Base-by-base conservation (phyloP, 331 rosid species). In the Erythrophleum ivorense region DNA sequence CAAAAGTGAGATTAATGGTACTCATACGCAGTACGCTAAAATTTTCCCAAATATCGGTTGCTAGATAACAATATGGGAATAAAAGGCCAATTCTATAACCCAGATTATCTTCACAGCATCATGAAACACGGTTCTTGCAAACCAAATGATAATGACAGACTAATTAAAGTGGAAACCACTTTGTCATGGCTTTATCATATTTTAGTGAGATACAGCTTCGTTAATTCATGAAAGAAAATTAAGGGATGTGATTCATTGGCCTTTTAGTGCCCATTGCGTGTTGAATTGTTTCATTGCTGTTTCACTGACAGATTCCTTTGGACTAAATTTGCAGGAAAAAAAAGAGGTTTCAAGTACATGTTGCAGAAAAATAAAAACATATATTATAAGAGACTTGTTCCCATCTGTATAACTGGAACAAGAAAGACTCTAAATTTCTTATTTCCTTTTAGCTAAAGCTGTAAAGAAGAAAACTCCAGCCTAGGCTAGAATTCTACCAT, bases 201-300 rank as follows among this genome's bases (percentile, higher is more conserved):
- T 15, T 69, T 46, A 70, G 78, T 83, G 84, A 81, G 76, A 80
- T 77, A 67, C 81, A 80, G 72, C 81, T 86, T 83, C 81, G 78
- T 58, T 80, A 62, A 29, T 68, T 62, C 33, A 33, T 76, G 67
- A 79, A 62, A 33, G 13, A 5, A 31, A 3, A 40, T 68, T 19
- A 73, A 75, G 71, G 38, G 70, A 74, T 60, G 33, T 79, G 81
- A 67, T 38, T 79, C 50, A 9, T 9, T 68, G 41, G 12, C 81
- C 74, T 76, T 83, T 73, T 36, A 71, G 85, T 78, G 62, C 79
- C 36, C 73, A 1, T 81, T 87, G 64, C 90, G 90, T 87, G 80
- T 81, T 59, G 79, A 84, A 87, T 78, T 87, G 54, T 78, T 78
- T 81, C n/a, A 43, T 48, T 58, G 36, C 62, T 68, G 70, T 73